Evolutionary conservation across 73 alveolate species (phyloP), one percentile per base, ranked within the genome.

Genomic region (Symbiodinium pilosum): DNA sequence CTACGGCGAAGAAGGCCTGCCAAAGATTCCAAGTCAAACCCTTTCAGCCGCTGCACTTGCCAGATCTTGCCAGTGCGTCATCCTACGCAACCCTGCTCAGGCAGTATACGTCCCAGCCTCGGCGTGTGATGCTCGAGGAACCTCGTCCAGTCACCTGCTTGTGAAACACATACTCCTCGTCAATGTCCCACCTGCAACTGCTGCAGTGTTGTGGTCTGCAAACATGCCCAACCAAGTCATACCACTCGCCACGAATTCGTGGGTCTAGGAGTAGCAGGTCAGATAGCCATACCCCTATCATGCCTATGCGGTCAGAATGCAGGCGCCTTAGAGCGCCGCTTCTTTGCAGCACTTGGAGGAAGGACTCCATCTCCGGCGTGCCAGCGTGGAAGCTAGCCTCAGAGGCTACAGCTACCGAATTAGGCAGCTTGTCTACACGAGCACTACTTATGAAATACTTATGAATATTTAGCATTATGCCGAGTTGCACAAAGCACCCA

Each of bases 161-260:
- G 94, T 87, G 94, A 34, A 87, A 87, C 64, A 52, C 41, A 59
- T 34, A 87, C 94, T 87, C 84, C 56, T 56, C n/a, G 84, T 87
- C 94, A 16, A 87, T 54, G 84, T 86, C 93, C 93, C 93, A 86
- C 93, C 93, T 86, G 68, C 86, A n/a, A 21, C 59, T n/a, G n/a
- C n/a, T n/a, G n/a, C n/a, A n/a, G n/a, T n/a, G n/a, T n/a, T n/a
- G n/a, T n/a, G n/a, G n/a, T n/a, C n/a, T n/a, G n/a, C n/a, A n/a
- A n/a, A n/a, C n/a, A n/a, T n/a, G n/a, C n/a, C n/a, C n/a, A n/a
- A n/a, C n/a, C n/a, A n/a, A n/a, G n/a, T n/a, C n/a, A n/a, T n/a
- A n/a, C n/a, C n/a, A n/a, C n/a, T n/a, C n/a, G n/a, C n/a, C n/a
- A n/a, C n/a, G n/a, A n/a, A n/a, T n/a, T n/a, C n/a, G n/a, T n/a